Evolutionary conservation across 495 filamentous ascomycete genomes (phyloP), one percentile per base, ranked within the genome.

Genomic region (Astrothelium subdiscretum): DNA sequence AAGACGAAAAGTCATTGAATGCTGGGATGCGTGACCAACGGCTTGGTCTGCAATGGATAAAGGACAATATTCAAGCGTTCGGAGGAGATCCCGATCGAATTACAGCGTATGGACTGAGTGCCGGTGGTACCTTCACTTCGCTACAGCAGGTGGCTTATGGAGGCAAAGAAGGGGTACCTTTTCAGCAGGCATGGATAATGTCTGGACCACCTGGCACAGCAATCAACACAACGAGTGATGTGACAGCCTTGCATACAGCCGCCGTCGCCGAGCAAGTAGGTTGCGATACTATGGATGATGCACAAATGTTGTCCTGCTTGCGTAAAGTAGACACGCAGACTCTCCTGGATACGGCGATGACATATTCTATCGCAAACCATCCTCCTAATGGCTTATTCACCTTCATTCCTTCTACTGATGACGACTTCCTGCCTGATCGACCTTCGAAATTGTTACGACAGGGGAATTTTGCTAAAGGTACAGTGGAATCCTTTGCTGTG

Each of bases 51-150:
- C 10, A 67, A 67, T 64, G 64, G 59, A 71, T 75, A 65, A 10
- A 26, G 18, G 67, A 83, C 43, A 81, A 84, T 44, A 84, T 85
- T 59, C 74, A 60, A 3, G 71, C 74, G 6, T 84, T 85, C 66
- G 77, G 80, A 10, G 80, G 83, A 0, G 68, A 75, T 62, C 73
- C 72, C 31, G 27, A 62, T 0, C 69, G 71, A 40, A 76, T 81
- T 1, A 77, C 63, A 3, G 58, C 43, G 10, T 65, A 32, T 43
- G 63, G 63, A 13, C 22, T 61, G 4, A 65, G 63, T 58, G 58
- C 63, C 3, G 63, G 63, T 43, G 59, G 63, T 6, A 65, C 63
- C 2, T 48, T 52, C 15, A 61, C 32, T 6, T 57, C 42, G 22
- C 26, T 65, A 11, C 63, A 65, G 3, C n/a, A 57, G 2, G 57